Evolutionary conservation across 371 early-diverging fungal genomes (phyloP).

Genomic region (Mucor mucedo): DNA sequence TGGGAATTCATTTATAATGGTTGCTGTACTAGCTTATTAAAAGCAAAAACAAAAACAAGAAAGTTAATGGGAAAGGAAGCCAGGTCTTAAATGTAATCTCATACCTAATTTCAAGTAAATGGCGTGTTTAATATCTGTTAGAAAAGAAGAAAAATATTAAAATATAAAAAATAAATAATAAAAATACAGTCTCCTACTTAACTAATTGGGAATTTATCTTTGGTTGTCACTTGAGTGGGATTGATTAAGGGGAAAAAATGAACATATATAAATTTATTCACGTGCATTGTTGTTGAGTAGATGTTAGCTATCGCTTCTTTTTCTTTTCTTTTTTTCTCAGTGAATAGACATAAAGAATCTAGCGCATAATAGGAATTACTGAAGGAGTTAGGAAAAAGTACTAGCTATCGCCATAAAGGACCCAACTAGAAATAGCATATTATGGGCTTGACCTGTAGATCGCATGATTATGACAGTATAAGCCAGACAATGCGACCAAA

Average conservation of each 20-base stretch:
- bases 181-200: conserved; percentile 1
- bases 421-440: conserved; percentile 7
- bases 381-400: conserved; percentile 10
- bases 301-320: too few species aligned
- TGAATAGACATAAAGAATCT: too few species aligned
- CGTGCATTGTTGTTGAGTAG: background rate
- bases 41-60: background rate
- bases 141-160: background rate
- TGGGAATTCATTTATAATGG: background rate
- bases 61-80: background rate
- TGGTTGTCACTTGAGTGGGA: conserved; percentile 10
- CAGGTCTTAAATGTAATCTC: background rate
- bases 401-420: conserved; percentile 13
- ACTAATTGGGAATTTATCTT: conserved; percentile 12
- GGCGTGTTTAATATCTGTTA: background rate
- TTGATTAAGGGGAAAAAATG: conserved; percentile 7
- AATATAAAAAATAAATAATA: background rate
- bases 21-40: background rate
- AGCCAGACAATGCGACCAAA: conserved; percentile 3
- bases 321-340: too few species aligned
- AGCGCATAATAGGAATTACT: conserved; percentile 7
- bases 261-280: conserved; percentile 10
- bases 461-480: background rate
- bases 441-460: conserved; percentile 1
- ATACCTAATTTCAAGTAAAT: too few species aligned